Conservation (phyloP, 129 eudicot species). For the Logfia minima region DNA sequence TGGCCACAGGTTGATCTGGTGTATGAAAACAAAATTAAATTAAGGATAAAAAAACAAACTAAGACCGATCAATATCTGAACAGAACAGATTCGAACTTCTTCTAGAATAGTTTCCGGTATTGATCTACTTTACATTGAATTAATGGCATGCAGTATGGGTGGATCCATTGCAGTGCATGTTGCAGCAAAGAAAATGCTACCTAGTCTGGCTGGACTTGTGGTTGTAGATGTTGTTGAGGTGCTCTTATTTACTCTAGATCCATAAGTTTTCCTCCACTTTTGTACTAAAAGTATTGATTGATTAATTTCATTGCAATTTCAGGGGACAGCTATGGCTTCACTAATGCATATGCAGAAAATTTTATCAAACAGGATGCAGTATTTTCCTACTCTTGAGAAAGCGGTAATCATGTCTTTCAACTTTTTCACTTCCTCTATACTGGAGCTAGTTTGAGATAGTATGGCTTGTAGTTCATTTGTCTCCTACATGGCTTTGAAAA, state of each 20-base stretch:
- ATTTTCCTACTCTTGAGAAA: slow-evolving; percentile 76
- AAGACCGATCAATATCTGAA: no score
- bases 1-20: neutral
- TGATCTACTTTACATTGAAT: slow-evolving; percentile 8
- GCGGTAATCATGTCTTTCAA: slow-evolving; percentile 54
- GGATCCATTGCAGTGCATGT: slow-evolving; percentile 95
- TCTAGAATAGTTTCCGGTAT: no score
- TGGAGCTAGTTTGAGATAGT: slow-evolving; percentile 6
- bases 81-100: no score
- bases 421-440: slow-evolving; percentile 5
- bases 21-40: neutral
- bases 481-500: neutral
- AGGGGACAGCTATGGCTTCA: slow-evolving; percentile 99
- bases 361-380: slow-evolving; percentile 72
- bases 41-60: slow-evolving; percentile 4
- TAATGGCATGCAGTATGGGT: slow-evolving; percentile 69
- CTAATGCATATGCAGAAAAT: slow-evolving; percentile 94
- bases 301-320: slow-evolving; percentile 31
- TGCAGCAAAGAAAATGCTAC: slow-evolving; percentile 81
- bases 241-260: slow-evolving; percentile 14
- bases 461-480: slow-evolving; percentile 19
- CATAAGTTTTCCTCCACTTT: neutral
- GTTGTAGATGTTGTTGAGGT: slow-evolving; percentile 99
- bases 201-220: slow-evolving; percentile 82
- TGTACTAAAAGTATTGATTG: neutral